A percentile compares a stretch with the other conserved stretches of the same genome.
These are phyloP conservation scores for Saccharomycopsis schoenii DNA, from an alignment of 805 yeast genomes.

Conservation along the genomic window DNA sequence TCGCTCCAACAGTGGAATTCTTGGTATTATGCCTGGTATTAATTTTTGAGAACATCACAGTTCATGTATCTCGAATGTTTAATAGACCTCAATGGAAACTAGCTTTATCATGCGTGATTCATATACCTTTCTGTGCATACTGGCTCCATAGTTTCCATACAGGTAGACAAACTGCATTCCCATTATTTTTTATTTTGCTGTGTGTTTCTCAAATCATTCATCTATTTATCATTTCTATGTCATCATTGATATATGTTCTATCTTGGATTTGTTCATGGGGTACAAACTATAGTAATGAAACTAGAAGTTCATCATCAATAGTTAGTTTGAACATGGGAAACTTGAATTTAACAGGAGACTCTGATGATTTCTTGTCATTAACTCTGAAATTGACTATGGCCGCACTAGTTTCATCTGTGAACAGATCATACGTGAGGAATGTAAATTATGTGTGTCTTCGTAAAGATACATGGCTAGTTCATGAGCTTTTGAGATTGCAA, in stretches of 20 bases:
- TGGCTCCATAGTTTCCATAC: conserved; percentile 32
- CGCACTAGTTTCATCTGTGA: conserved; percentile 58
- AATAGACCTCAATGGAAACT: conserved; percentile 46
- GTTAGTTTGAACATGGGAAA: conserved; percentile 26
- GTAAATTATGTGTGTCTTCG: conserved; percentile 39
- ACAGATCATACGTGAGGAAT: conserved; percentile 55
- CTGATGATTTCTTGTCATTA: conserved; percentile 61
- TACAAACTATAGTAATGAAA: conserved; percentile 24
- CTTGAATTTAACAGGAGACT: conserved; percentile 26
- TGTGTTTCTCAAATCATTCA: conserved; percentile 60
- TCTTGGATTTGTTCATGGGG: conserved; percentile 51
- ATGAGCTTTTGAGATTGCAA: conserved; percentile 21
- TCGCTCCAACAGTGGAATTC: conserved; percentile 43
- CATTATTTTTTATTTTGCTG: conserved; percentile 46
- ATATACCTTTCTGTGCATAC: conserved; percentile 40
- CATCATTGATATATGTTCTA: conserved; percentile 42
- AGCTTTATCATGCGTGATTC: conserved; percentile 53
- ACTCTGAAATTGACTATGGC: conserved; percentile 50
- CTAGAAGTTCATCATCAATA: conserved; percentile 20
- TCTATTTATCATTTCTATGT: conserved; percentile 37
- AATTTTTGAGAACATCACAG: conserved; percentile 45
- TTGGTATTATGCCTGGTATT: conserved; percentile 46
- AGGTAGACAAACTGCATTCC: conserved; percentile 39
- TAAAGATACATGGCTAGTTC: conserved; percentile 30
- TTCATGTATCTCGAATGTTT: conserved; percentile 54